phyloP scores from a whole-genome alignment of 768 basidiomycete species.

The Mycena vitilis region DNA sequence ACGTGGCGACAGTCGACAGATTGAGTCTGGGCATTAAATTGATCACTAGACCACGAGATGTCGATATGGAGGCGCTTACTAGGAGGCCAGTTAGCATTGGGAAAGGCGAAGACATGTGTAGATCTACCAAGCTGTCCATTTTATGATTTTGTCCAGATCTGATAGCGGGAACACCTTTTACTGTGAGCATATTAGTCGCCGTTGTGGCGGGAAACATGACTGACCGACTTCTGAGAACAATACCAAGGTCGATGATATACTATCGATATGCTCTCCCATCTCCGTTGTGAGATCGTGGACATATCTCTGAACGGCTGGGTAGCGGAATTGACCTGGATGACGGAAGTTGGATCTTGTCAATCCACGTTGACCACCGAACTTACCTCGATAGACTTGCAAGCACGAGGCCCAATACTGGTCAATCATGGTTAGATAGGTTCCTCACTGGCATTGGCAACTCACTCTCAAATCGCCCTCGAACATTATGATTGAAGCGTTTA shows the following conservation, averaged over 20 bases:
- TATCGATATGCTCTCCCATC: slow-evolving; percentile 80
- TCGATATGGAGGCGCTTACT: slow-evolving; percentile 14
- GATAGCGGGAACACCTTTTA: slow-evolving; percentile 78
- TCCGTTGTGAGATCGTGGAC: slow-evolving; percentile 80
- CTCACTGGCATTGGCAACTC: slow-evolving; percentile 26
- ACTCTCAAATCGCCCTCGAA: slow-evolving; percentile 81
- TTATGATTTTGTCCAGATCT: slow-evolving; percentile 81
- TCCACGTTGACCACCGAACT: slow-evolving; percentile 7
- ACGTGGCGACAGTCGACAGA: slow-evolving; percentile 81
- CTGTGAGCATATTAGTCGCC: background rate
- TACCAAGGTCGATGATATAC: slow-evolving; percentile 72
- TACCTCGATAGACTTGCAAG: slow-evolving; percentile 71
- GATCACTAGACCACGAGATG: background rate
- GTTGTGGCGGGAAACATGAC: slow-evolving; percentile 33
- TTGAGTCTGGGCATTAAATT: slow-evolving; percentile 54
- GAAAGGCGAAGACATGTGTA: background rate
- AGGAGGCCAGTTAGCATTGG: background rate
- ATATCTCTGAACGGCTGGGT: slow-evolving; percentile 78
- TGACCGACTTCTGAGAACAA: slow-evolving; percentile 83
- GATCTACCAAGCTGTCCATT: slow-evolving; percentile 62
- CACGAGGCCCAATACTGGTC: slow-evolving; percentile 81
- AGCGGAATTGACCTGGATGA: slow-evolving; percentile 72
- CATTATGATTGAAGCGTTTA: slow-evolving; percentile 72
- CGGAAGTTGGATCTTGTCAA: background rate
- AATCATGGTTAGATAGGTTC: slow-evolving; percentile 6